phyloP scores from a whole-genome alignment of 192 early-diverging fungal species.

The Jimgerdemannia lactiflua region DNA sequence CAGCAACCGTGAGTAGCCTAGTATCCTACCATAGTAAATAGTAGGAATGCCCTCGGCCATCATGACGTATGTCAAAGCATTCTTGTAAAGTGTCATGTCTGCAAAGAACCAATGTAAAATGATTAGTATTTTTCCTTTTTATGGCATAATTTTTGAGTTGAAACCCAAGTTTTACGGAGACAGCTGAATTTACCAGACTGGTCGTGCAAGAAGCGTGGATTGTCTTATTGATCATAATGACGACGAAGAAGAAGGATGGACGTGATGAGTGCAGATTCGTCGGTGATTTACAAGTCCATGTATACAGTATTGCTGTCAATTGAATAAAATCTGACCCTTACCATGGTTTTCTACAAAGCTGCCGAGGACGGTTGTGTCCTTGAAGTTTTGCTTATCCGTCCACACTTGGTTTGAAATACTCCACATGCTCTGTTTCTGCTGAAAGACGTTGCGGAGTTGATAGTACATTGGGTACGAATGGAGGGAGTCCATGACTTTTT shows the following conservation, averaged over 20 bases:
- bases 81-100: constrained; percentile 20
- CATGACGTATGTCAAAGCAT: constrained; percentile 20
- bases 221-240: neutral
- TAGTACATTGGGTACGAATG: constrained; percentile 19
- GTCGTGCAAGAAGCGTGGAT: neutral
- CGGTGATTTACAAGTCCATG: neutral
- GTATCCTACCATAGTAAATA: constrained; percentile 18
- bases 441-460: constrained; percentile 8
- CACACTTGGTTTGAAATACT: neutral
- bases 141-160: neutral
- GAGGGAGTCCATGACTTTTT: constrained; percentile 10
- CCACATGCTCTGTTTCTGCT: constrained; percentile 12
- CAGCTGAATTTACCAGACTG: neutral
- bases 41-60: constrained; percentile 24
- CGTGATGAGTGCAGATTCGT: too few relatives aligned
- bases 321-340: neutral
- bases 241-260: too few relatives aligned
- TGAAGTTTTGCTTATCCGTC: constrained; percentile 8
- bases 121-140: too few relatives aligned
- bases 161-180: neutral
- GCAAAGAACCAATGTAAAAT: constrained; percentile 2
- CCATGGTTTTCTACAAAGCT: constrained; percentile 31
- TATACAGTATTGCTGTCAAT: neutral
- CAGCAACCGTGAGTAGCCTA: neutral
- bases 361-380: constrained; percentile 11